Evolutionary conservation across 2,329 filamentous ascomycete genomes (phyloP), one percentile per base, ranked within the genome.

Genomic region (Aspergillus neotritici): DNA sequence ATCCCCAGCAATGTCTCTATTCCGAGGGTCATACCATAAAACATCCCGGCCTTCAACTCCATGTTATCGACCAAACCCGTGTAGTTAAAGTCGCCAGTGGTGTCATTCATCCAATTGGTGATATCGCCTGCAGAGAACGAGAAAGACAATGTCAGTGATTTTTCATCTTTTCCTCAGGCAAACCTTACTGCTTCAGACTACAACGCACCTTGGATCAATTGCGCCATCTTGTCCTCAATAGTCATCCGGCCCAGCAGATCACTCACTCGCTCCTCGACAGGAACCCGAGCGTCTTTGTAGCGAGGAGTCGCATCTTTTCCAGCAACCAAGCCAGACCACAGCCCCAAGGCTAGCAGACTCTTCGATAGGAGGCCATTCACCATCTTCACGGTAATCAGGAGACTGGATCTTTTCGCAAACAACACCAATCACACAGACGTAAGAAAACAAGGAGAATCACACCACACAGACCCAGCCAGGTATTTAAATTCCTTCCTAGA

Each of bases 241-340:
- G 82, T 86, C 85, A 89, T 89, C 16, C 81, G 77, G 10, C 77
- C 76, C 40, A 89, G 66, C 4, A 89, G 73, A 60, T 88, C 84
- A 8, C 76, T 62, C 9, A 88, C 77, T 46, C 85, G 74, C 38
- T 76, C 77, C 40, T 86, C 79, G 11, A 87, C 70, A 6, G 78
- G 67, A 5, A 80, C 78, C 43, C 70, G 71, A 4, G 82, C 68
- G 58, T 87, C 71, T 59, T 83, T 85, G 73, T 86, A 86, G 1
- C 57, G 43, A 1, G 61, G 61, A 3, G 40, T 51, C n/a, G 33
- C 42, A 45, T 42, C 37, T 9, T 54, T 48, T 9, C 51, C 54
- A 31, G 46, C 33, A 13, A 48, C 45, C 6, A 55, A 31, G 25
- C 49, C 47, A 29, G 51, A 50, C 14, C 51, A 50, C 13, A 61